Base-by-base conservation (phyloP, 1,284 basidiomycete species). In the Leccinum solheimii region DNA sequence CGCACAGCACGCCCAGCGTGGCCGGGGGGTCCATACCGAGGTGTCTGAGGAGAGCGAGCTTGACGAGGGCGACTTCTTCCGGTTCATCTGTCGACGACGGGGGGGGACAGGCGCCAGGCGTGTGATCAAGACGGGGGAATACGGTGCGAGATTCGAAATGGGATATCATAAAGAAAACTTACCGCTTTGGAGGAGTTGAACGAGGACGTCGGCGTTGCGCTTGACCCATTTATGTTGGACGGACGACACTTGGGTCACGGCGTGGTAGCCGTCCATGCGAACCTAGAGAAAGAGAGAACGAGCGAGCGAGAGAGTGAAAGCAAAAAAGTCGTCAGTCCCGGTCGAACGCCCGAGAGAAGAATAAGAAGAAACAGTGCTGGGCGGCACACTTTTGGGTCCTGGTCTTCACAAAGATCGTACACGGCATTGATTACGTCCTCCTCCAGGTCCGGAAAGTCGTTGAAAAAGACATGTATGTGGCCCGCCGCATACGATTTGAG, bases 151-250 rank as follows among this genome's bases (percentile, higher is more conserved):
- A 52, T 26, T 56, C 26, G 57, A 27, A 52, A 16, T 14, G 6
- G 19, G 10, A 19, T 30, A n/a, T 30, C n/a, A 11, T 16, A 23
- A 30, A 19, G 43, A 10, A 58, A 45, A 80, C 86, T 69, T 69
- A 90, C 88, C 88, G 66, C 84, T 87, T 72, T 90, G 89, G 5
- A 90, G 78, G n/a, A 90, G 73, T 64, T 90, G 88, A 16, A 91
- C 79, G 32, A 90, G 76, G 5, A 90, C 88, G 72, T 90, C 88
- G 1, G 85, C 84, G 71, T 90, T 90, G 62, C 88, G 75, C 72
- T 86, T 85, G 51, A 90, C 79, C 83, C 83, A 86, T 68, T 82
- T 85, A 53, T 71, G 76, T 61, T 86, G 80, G 58, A 78, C 79
- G 57, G 71, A 80, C n/a, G 88, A 90, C n/a, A 90, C 79, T 32